phyloP scores from a whole-genome alignment of 306 rosid genomes.

The Begonia masoniana region DNA sequence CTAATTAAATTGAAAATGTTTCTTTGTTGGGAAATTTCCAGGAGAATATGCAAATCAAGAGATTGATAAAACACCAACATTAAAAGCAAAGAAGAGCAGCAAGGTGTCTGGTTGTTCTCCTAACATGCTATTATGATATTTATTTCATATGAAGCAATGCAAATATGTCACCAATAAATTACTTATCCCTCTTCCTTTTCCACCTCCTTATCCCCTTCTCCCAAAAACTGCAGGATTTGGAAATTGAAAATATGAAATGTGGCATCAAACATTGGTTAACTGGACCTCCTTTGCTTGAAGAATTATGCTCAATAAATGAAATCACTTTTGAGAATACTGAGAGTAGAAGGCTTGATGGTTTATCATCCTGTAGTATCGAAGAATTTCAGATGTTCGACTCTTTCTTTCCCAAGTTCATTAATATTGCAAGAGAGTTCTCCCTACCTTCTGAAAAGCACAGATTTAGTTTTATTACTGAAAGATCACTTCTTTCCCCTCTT shows the following conservation, averaged over 20 bases:
- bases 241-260: constrained; percentile 41
- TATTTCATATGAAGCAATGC: constrained; percentile 6
- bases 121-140: constrained; percentile 19
- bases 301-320: constrained; percentile 36
- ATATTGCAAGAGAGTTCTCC: constrained; percentile 51
- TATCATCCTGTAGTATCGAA: constrained; percentile 38
- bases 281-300: constrained; percentile 48
- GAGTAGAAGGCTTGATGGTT: constrained; percentile 15
- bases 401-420: constrained; percentile 58
- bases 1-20: neutral
- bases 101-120: constrained; percentile 80
- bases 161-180: constrained; percentile 15
- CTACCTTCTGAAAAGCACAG: constrained; percentile 58
- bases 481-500: constrained; percentile 66
- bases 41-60: constrained; percentile 25
- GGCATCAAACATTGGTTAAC: constrained; percentile 23
- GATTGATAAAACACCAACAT: constrained; percentile 18
- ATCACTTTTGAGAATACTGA: constrained; percentile 20
- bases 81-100: constrained; percentile 39
- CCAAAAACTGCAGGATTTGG: constrained; percentile 25
- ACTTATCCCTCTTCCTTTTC: constrained; percentile 9
- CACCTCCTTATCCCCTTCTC: constrained; percentile 3
- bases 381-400: constrained; percentile 54
- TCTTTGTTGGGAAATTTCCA: constrained; percentile 29
- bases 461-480: constrained; percentile 58